Base-by-base conservation (phyloP, 495 filamentous ascomycete genomes). In the Penicillium turbatum region DNA sequence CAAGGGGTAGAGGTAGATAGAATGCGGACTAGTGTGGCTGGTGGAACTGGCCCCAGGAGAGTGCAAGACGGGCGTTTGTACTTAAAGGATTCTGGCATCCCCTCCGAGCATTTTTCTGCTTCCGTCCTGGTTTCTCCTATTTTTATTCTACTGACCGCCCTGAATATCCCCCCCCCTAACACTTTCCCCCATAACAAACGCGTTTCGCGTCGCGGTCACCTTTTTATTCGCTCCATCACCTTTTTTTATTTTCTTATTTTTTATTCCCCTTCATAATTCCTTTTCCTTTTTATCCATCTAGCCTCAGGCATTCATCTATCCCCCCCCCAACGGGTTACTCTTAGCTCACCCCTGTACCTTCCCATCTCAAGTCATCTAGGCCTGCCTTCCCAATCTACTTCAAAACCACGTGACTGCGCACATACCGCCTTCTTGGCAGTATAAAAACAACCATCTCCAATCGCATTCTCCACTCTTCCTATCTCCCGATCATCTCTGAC, bases 41-140 rank as follows among this genome's bases (percentile, higher is more conserved):
- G 73, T 75, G 72, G 72, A 73, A 71, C 68, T 73, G 61, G 62
- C 64, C 64, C 62, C 63, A 66, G 55, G 55, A 56, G 61, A 66
- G 70, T 60, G 66, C 69, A 66, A 72, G 62, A 61, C 64, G 68
- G 60, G 59, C 67, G 64, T 68, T 70, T 66, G 72, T 77, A 77
- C 73, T 77, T 77, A 77, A 31, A 77, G 74, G 65, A 73, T 73
- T 75, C 71, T 72, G 66, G 65, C 70, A 67, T 69, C 72, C 72
- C 68, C 72, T 70, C 70, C 67, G 68, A 53, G 49, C 32, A 38
- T 64, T 65, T 72, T 71, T 72, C 66, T 71, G 68, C 59, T 61
- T 62, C 61, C 51, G 61, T 61, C 59, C 59, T 66, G 62, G 63
- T 64, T 46, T 69, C 63, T 70, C 55, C 54, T 61, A 55, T 50